phyloP scores from a whole-genome alignment of 108 stramenopile species.

The Nitzschia palea region DNA sequence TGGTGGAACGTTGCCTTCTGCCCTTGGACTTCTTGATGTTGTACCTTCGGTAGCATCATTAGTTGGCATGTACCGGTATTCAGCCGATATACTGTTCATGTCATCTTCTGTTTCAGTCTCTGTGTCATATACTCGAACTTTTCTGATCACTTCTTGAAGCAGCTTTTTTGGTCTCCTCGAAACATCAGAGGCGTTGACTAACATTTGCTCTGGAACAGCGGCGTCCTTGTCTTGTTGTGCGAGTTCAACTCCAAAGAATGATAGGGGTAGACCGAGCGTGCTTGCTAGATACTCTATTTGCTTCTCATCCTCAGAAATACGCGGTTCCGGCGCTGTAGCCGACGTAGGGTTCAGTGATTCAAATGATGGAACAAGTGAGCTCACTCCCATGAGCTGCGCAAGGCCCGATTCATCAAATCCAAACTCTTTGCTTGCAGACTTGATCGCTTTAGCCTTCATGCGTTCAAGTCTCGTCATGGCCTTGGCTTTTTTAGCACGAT shows the following conservation, averaged over 20 bases:
- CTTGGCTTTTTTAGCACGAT: background rate
- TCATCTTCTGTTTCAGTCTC: too few species aligned
- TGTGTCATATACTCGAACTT: background rate
- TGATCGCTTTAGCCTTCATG: slow-evolving; percentile 1
- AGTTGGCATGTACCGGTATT: too few species aligned
- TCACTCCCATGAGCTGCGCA: background rate
- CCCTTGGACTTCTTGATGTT: too few species aligned
- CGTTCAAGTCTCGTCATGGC: background rate
- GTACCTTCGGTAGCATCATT: too few species aligned
- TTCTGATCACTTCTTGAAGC: background rate
- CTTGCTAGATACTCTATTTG: background rate
- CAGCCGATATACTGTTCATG: too few species aligned
- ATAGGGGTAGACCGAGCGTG: background rate
- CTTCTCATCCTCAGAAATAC: background rate
- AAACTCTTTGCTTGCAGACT: background rate
- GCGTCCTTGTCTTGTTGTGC: too few species aligned
- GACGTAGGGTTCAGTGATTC: background rate
- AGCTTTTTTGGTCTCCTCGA: background rate
- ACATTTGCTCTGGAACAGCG: too few species aligned
- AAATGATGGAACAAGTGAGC: background rate
- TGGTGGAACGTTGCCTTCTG: too few species aligned
- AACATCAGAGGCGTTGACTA: background rate
- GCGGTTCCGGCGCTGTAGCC: background rate
- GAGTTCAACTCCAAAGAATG: background rate
- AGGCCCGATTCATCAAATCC: background rate